Base-by-base conservation (phyloP, 805 yeast genomes). In the Metschnikowia bowlesiae region DNA sequence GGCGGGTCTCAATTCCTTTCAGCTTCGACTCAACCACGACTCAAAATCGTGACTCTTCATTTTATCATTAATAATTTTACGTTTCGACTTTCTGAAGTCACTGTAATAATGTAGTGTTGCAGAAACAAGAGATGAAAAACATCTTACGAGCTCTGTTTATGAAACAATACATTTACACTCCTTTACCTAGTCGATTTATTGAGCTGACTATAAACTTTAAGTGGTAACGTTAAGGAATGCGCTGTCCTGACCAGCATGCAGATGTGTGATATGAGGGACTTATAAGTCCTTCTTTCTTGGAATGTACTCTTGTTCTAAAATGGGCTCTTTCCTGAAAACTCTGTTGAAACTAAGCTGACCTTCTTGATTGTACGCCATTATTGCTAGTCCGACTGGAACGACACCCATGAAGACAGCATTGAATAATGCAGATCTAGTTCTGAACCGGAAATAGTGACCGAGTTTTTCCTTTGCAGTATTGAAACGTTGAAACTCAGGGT, bases 201-300 rank as follows among this genome's bases (percentile, higher is more conserved):
- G 18, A 32, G 18, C 13, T 44, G 46, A 44, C 9, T 44, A 30
- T 44, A 18, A 13, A 28, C n/a, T 28, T 35, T n/a, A 44, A 36
- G 34, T 43, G 39, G 40, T 26, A n/a, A 29, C 34, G 46, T 34
- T 26, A 31, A 10, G 29, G 46, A 35, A 14, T 28, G 16, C 10
- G 39, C 39, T 35, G 46, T 36, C n/a, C 34, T 33, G 32, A 39
- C 28, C 40, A 39, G 40, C 30, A 34, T 45, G 31, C 39, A 30
- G 22, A 33, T 18, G 39, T 29, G 39, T 44, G 28, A 10, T 13
- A 34, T 35, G 39, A 8, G 30, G 9, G 46, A 44, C 34, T 44
- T 55, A 71, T 65, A 72, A 72, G 58, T 73, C 77, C 61, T 71
- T 71, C 50, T 64, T 69, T 64, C 78, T 72, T 51, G 77, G 77